Base-by-base conservation (phyloP, 164 flowering plant genomes). In the Chloranthus sessilifolius region DNA sequence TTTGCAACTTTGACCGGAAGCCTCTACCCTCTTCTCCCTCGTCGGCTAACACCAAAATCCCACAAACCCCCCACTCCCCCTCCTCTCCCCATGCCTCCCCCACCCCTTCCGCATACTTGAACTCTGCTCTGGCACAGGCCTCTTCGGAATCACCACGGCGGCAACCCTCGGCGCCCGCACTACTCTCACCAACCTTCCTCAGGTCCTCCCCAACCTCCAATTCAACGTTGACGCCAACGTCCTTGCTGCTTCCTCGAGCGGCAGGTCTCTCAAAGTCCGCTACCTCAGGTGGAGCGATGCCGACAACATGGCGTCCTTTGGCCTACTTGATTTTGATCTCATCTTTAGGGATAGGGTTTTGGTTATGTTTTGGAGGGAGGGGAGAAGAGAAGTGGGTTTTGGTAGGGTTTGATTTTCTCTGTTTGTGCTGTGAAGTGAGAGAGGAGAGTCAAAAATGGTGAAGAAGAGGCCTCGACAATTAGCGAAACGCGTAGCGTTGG, bases 1-100 rank as follows among this genome's bases (percentile, higher is more conserved):
- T 38, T 94, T 86, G 74, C 83, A 89, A 74, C 84, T 94, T 60
- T 94, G 99, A 97, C 95, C 97, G 0, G 96, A 95, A 0, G 97
- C 96, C 44, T 68, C 85, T 36, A 69, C 92, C 0, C 81, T 94
- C 45, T 73, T 84, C 55, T 50, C 59, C 50, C 88, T 89, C 64
- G 77, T 94, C 48, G 88, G 84, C 59, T 15, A 29, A n/a, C 7
- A 31, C n/a, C 10, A 58, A 46, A 68, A 62, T 20, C 40, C 10
- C 63, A 33, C 3, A 60, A 56, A 51, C 62, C 78, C 79, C 12
- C n/a, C n/a, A n/a, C n/a, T n/a, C 37, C 14, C 65, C 23, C 16
- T 60, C 41, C 49, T 74, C 52, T 5, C 45, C 26, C 42, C 16
- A 28, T n/a, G n/a, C n/a, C n/a, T n/a, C n/a, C 33, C 14, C 17